Evolutionary conservation across 192 early-diverging fungal genomes (phyloP).

Genomic region (Entrophospora sp.): DNA sequence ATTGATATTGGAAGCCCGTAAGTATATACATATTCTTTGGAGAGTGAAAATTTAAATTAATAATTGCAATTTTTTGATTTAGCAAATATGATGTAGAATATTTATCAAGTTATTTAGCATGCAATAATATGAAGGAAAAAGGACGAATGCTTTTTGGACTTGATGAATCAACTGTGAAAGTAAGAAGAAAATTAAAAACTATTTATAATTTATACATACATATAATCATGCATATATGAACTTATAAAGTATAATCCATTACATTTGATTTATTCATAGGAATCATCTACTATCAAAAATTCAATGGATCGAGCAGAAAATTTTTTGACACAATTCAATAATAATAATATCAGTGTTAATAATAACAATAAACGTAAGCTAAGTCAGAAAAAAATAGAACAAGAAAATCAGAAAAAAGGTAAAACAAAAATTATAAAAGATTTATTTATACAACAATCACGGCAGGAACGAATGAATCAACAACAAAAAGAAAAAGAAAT

Average conservation of each 20-base stretch:
- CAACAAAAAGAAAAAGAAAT: background rate
- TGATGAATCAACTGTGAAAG: background rate
- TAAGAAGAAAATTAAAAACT: background rate
- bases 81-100: slow-evolving; percentile 32
- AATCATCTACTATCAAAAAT: too few relatives aligned
- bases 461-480: too few relatives aligned
- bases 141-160: background rate
- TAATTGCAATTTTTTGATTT: background rate
- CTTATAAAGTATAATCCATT: too few relatives aligned
- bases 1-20: slow-evolving; percentile 32
- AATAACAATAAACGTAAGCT: too few relatives aligned
- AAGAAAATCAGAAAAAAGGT: too few relatives aligned
- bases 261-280: too few relatives aligned
- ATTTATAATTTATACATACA: background rate
- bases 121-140: background rate
- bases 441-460: background rate
- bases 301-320: too few relatives aligned
- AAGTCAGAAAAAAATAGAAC: too few relatives aligned
- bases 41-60: too few relatives aligned
- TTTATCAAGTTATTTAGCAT: slow-evolving; percentile 27
- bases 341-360: too few relatives aligned
- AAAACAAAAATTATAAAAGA: background rate
- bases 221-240: too few relatives aligned
- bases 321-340: too few relatives aligned
- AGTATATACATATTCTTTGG: background rate